These are phyloP conservation scores for Thelonectria blattea DNA, from an alignment of 2,329 filamentous ascomycete species.

Conservation along the genomic window DNA sequence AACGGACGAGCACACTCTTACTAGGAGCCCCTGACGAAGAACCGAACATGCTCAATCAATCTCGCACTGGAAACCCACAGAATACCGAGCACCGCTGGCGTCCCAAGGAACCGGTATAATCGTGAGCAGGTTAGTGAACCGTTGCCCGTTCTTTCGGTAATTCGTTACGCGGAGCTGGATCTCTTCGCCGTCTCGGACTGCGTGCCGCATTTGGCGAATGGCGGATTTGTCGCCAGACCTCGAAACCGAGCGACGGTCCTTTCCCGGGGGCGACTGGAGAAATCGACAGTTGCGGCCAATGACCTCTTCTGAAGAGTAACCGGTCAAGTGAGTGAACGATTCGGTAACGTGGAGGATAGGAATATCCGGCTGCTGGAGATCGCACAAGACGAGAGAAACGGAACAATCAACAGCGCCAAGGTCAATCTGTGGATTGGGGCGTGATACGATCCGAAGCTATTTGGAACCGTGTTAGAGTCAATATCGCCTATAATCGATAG, in stretches of 20 bases:
- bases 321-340: conserved; percentile 78
- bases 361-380: conserved; percentile 73
- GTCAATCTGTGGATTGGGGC: conserved; percentile 76
- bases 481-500: background rate
- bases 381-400: conserved; percentile 83
- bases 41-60: conserved; percentile 45
- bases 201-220: conserved; percentile 59
- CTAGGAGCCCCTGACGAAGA: background rate
- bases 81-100: conserved; percentile 69
- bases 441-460: conserved; percentile 67
- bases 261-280: conserved; percentile 75
- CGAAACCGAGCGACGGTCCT: conserved; percentile 13
- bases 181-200: conserved; percentile 53
- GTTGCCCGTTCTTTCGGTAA: conserved; percentile 79
- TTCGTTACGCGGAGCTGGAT: conserved; percentile 69
- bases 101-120: conserved; percentile 81
- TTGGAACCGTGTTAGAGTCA: conserved; percentile 20
- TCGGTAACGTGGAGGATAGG: conserved; percentile 88
- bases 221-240: conserved; percentile 53
- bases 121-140: conserved; percentile 83
- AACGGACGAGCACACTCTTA: too few species aligned
- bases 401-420: conserved; percentile 85
- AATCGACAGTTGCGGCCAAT: conserved; percentile 85
- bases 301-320: conserved; percentile 76
- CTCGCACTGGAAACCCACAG: conserved; percentile 82